A percentile compares a stretch with the other conserved stretches of the same genome.
Evolutionary conservation across 176 grass and related monocot genomes (phyloP).

Genomic region (Neostapfia colusana): DNA sequence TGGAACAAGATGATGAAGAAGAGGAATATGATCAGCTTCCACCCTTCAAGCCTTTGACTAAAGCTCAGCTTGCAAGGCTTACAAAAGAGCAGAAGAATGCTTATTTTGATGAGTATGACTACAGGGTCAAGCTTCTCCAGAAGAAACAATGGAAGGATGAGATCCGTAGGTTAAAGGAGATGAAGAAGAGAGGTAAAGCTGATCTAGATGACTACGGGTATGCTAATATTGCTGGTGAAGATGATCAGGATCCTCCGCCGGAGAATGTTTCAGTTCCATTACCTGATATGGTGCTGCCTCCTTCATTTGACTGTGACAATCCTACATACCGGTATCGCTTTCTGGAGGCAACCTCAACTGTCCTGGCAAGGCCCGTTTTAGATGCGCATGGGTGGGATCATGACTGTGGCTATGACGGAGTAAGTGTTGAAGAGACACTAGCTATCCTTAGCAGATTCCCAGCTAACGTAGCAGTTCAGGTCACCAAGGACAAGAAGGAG

Average conservation of each 20-base stretch:
- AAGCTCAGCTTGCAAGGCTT: conserved; percentile 76
- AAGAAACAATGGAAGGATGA: conserved; percentile 98
- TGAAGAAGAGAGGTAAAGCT: conserved; percentile 74
- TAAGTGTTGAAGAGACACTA: conserved; percentile 82
- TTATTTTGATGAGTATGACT: conserved; percentile 97
- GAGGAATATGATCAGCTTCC: conserved; percentile 96
- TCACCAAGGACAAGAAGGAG: conserved; percentile 97
- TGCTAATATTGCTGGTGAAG: conserved; percentile 49
- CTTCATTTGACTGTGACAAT: conserved; percentile 80
- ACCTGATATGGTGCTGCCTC: conserved; percentile 84
- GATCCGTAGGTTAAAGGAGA: conserved; percentile 76
- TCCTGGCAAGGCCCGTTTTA: conserved; percentile 77
- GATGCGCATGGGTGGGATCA: conserved; percentile 89
- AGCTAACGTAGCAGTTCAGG: conserved; percentile 58
- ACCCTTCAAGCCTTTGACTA: conserved; percentile 84
- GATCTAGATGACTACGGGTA: conserved; percentile 55
- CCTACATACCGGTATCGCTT: conserved; percentile 87
- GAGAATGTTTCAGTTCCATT: conserved; percentile 72
- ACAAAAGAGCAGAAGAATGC: conserved; percentile 78
- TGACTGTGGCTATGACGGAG: conserved; percentile 91
- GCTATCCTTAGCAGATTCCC: conserved; percentile 66
- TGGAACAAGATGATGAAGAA: conserved; percentile 81
- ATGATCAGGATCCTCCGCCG: conserved; percentile 76
- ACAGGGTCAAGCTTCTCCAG: conserved; percentile 87
- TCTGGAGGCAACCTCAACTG: conserved; percentile 64